A percentile compares a stretch with the other conserved stretches of the same genome.
Evolutionary conservation across 257 asterid species (phyloP).

Genomic region (Linderniella brevidens): DNA sequence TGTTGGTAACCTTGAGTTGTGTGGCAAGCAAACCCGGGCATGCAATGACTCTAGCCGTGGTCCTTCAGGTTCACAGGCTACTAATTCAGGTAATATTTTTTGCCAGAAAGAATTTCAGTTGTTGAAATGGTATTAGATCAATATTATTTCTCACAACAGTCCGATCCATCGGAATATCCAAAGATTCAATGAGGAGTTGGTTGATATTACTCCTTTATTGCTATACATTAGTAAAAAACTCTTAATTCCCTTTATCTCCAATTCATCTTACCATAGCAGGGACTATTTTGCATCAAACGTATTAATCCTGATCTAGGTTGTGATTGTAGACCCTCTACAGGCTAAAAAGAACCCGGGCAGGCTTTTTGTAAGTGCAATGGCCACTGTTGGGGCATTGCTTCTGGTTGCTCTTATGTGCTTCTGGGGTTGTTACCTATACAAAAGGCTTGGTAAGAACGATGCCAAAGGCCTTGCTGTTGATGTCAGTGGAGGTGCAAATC

Average conservation of each 20-base stretch:
- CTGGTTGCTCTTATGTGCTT: slow-evolving; percentile 90
- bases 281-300: neutral
- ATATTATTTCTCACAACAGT: too few species aligned
- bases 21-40: slow-evolving; percentile 55
- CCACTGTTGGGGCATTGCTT: slow-evolving; percentile 88
- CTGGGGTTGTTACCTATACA: slow-evolving; percentile 85
- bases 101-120: neutral
- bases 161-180: too few species aligned
- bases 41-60: slow-evolving; percentile 41
- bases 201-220: too few species aligned
- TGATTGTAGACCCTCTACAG: slow-evolving; percentile 30
- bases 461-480: slow-evolving; percentile 60
- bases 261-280: neutral
- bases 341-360: slow-evolving; percentile 69
- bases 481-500: slow-evolving; percentile 53
- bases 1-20: slow-evolving; percentile 79
- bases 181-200: too few species aligned
- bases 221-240: too few species aligned
- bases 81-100: slow-evolving; percentile 32
- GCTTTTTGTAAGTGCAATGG: slow-evolving; percentile 78
- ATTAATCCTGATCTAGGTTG: slow-evolving; percentile 7
- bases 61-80: slow-evolving; percentile 23
- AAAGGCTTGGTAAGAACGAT: slow-evolving; percentile 70
- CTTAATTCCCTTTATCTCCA: too few species aligned
- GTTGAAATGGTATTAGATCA: too few species aligned